Percentiles rank a stretch among this genome's conserved stretches.
Evolutionary conservation across 2,329 filamentous ascomycete genomes (phyloP).

Genomic region (Fusarium beomiforme): DNA sequence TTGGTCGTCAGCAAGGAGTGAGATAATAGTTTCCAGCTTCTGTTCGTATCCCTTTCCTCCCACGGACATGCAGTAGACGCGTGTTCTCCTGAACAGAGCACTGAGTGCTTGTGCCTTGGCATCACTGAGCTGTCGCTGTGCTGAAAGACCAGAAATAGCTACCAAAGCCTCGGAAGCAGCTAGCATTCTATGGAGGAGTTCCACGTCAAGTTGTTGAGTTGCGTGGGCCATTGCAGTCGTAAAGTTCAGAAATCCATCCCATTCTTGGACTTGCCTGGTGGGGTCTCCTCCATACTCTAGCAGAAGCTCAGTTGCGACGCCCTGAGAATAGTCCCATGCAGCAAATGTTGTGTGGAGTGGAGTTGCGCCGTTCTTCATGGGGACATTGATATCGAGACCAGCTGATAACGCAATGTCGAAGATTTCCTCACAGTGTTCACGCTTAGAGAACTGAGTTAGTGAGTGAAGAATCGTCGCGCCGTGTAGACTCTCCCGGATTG

Average conservation of each 20-base stretch:
- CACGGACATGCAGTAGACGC: background rate
- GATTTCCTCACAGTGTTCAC: background rate
- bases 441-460: background rate
- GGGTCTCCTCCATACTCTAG: background rate
- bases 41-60: background rate
- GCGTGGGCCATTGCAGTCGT: background rate
- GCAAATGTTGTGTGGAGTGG: background rate
- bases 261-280: background rate
- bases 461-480: background rate
- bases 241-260: background rate
- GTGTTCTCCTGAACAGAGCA: background rate
- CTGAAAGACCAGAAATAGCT: fast-evolving
- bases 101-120: background rate
- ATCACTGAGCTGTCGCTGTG: background rate
- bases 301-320: background rate
- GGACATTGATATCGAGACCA: background rate
- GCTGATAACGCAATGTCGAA: background rate
- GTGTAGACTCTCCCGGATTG: background rate
- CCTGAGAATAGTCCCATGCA: background rate
- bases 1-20: background rate
- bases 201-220: background rate
- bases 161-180: background rate
- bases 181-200: background rate
- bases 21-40: background rate
- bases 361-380: background rate